Evolutionary conservation across 805 yeast genomes (phyloP), one percentile per base, ranked within the genome.

Genomic region (Lipomyces spencermartinsiae): DNA sequence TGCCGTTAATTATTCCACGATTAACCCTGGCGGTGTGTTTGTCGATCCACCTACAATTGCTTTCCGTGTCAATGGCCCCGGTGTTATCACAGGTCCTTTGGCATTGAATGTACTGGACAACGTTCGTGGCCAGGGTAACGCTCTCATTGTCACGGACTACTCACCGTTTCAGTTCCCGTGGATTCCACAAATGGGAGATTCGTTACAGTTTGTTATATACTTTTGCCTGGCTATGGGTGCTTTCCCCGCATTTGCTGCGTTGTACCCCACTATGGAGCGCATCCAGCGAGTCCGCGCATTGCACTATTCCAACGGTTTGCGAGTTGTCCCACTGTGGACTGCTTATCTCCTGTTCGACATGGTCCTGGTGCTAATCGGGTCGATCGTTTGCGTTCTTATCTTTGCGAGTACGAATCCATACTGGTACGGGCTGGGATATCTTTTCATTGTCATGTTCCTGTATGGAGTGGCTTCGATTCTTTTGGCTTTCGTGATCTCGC

Each of bases 271-370:
- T 2, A 76, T 67, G 72, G 80, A 78, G 64, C 73, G 80, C 12
- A 66, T 78, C 22, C 73, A 75, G 51, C 74, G 72, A 54, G 80
- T 78, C 16, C 71, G 80, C 35, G 79, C 80, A 2, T 74, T 78
- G 74, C 80, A 78, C n/a, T 78, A 78, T 63, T 78, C 80, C n/a
- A 78, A 78, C 66, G 80, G 80, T 19, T 68, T 78, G 34, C 68
- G 76, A 19, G 76, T 77, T 1, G 62, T 75, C 16, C 79, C 80
- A 4, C 62, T 78, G 33, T 78, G 80, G 80, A 58, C 73, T 16
- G 78, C 79, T 2, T 78, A 78, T 59, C 65, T 74, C 10, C 9
- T 75, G 22, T 76, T 75, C 60, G 76, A 76, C 56, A 69, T 74
- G 63, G 56, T 69, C 5, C 62, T 73, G n/a, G 66, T 73, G 29